Percentiles rank a stretch among this genome's conserved stretches.
These are phyloP conservation scores for Solanum okadae DNA, from an alignment of 257 asterid genomes.

Conservation along the genomic window DNA sequence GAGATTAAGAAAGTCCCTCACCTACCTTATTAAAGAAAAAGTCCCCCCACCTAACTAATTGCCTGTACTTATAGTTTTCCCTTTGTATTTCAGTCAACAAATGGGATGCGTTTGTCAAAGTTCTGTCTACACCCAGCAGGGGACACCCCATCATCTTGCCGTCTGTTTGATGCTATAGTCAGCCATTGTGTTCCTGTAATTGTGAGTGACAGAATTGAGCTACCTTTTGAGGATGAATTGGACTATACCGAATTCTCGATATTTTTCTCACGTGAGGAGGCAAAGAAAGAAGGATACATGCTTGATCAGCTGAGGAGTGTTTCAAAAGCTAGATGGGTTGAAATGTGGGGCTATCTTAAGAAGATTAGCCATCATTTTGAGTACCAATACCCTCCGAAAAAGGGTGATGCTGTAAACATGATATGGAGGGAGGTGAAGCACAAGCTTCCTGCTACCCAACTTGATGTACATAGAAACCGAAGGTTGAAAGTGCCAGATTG, in stretches of 20 bases:
- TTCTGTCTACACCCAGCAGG: slow-evolving; percentile 94
- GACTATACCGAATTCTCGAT: slow-evolving; percentile 85
- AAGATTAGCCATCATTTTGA: slow-evolving; percentile 64
- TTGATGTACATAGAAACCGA: slow-evolving; percentile 62
- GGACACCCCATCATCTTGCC: slow-evolving; percentile 97
- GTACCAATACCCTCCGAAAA: slow-evolving; percentile 61
- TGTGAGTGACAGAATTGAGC: slow-evolving; percentile 83
- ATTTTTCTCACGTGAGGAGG: slow-evolving; percentile 67
- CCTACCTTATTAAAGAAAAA: not conserved
- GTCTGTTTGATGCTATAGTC: slow-evolving; percentile 87
- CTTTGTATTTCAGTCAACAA: slow-evolving; percentile 48
- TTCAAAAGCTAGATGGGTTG: slow-evolving; percentile 52
- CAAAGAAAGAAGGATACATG: slow-evolving; percentile 51
- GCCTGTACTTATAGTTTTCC: not conserved
- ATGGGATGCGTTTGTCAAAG: slow-evolving; percentile 81
- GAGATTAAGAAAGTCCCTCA: not conserved
- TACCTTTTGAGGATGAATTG: slow-evolving; percentile 78
- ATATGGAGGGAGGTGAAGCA: slow-evolving; percentile 79
- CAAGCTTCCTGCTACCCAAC: slow-evolving; percentile 59
- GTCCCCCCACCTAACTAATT: not conserved
- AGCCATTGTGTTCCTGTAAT: slow-evolving; percentile 94
- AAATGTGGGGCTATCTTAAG: slow-evolving; percentile 73
- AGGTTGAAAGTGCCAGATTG: slow-evolving; percentile 86
- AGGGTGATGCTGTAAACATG: slow-evolving; percentile 82
- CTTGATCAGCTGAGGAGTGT: slow-evolving; percentile 47